phyloP scores from a whole-genome alignment of 2,329 filamentous ascomycete genomes.

The Seiridium unicorne region DNA sequence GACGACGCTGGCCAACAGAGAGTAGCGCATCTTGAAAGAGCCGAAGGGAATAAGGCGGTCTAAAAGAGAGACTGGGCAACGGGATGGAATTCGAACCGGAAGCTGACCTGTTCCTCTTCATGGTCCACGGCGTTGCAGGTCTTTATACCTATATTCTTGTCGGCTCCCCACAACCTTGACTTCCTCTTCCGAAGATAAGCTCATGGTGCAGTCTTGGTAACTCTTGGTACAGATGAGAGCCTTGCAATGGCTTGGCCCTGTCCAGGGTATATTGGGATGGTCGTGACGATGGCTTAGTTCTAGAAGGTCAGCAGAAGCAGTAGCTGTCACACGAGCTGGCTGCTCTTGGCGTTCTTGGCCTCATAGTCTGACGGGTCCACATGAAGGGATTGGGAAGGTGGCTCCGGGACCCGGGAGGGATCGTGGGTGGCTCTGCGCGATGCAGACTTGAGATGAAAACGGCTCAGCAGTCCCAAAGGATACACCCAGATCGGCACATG shows the following conservation, averaged over 20 bases:
- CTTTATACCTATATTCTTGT: slow-evolving; percentile 12
- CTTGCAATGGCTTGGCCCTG: neutral
- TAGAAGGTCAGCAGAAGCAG: slow-evolving; percentile 8
- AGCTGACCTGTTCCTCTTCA: slow-evolving; percentile 1
- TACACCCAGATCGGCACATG: neutral
- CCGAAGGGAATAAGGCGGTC: slow-evolving; percentile 14
- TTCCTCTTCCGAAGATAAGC: slow-evolving; percentile 26
- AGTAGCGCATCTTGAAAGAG: slow-evolving; percentile 25
- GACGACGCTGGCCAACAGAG: slow-evolving; percentile 30
- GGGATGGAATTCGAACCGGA: slow-evolving; percentile 9
- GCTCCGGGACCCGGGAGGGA: neutral
- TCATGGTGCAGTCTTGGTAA: slow-evolving; percentile 14
- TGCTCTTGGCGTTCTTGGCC: neutral
- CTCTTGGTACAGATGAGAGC: neutral
- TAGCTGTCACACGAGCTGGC: neutral
- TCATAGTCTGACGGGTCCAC: neutral
- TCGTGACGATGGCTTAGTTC: slow-evolving; percentile 6
- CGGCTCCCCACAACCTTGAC: slow-evolving; percentile 14
- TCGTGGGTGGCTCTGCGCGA: neutral
- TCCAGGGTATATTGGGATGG: slow-evolving; percentile 1
- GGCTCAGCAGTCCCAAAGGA: slow-evolving; percentile 6
- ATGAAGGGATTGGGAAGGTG: slow-evolving; percentile 1
- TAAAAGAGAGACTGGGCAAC: slow-evolving; percentile 9
- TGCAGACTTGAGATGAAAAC: slow-evolving; percentile 13
- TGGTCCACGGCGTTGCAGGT: neutral